Evolutionary conservation across 2,329 filamentous ascomycete genomes (phyloP).

Genomic region (Pseudogymnoascus sp.): DNA sequence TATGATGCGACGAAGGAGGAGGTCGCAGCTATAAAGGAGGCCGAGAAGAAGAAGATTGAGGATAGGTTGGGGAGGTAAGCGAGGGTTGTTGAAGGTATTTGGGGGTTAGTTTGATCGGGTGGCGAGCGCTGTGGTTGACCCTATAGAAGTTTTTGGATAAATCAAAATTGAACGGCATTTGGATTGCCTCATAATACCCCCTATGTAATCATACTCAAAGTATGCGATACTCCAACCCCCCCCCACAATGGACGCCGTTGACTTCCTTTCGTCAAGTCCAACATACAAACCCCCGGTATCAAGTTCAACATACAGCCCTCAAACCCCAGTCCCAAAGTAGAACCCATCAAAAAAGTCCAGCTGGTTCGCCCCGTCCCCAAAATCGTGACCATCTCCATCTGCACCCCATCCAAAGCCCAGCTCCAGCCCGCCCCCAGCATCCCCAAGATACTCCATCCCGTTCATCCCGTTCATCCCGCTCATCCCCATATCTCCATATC

Average conservation of each 20-base stretch:
- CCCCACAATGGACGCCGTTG: neutral
- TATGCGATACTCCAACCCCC: neutral
- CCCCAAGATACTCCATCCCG: conserved; percentile 7
- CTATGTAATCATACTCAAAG: neutral
- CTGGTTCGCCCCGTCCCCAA: conserved; percentile 12
- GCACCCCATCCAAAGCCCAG: conserved; percentile 14
- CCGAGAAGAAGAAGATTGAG: conserved; percentile 71
- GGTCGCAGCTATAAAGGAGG: conserved; percentile 53
- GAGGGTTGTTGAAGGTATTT: neutral
- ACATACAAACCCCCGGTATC: neutral
- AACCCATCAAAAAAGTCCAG: conserved; percentile 42
- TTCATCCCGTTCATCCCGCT: neutral
- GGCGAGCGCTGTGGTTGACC: neutral
- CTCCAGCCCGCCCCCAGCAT: conserved; percentile 10
- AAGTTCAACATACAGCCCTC: neutral
- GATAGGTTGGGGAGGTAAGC: conserved; percentile 45
- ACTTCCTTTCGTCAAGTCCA: neutral
- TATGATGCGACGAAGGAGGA: conserved; percentile 80
- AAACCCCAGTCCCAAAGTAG: conserved; percentile 36
- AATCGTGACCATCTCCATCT: conserved; percentile 13
- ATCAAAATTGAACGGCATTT: conserved; percentile 3
- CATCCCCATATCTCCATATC: conserved; percentile 24
- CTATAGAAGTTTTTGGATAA: neutral
- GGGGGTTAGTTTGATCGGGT: neutral
- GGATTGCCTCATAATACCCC: neutral